Evolutionary conservation across 2,329 filamentous ascomycete genomes (phyloP).

Genomic region (Microsporum ferrugineum): DNA sequence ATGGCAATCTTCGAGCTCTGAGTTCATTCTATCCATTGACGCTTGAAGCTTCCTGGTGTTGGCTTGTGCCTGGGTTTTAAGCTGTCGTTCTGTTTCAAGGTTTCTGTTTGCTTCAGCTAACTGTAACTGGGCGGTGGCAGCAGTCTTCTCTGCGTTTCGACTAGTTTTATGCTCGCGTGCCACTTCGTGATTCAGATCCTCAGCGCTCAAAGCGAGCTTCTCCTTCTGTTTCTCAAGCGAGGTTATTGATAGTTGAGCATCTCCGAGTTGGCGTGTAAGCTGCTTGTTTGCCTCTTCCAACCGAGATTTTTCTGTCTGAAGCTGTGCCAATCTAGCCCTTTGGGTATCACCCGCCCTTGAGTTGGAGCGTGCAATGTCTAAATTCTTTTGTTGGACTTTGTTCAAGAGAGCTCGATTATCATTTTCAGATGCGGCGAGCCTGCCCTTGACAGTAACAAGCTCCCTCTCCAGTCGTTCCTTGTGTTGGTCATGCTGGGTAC

Average conservation of each 20-base stretch:
- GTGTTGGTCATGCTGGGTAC: slow-evolving; percentile 79
- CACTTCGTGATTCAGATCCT: slow-evolving; percentile 87
- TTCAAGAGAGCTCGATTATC: slow-evolving; percentile 92
- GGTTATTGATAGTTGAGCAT: slow-evolving; percentile 69
- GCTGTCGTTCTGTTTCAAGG: slow-evolving; percentile 78
- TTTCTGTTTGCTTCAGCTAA: slow-evolving; percentile 81
- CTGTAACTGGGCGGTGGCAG: slow-evolving; percentile 68
- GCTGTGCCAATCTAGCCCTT: slow-evolving; percentile 59
- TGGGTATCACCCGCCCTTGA: slow-evolving; percentile 77
- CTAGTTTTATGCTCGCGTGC: slow-evolving; percentile 80
- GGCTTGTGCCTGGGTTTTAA: slow-evolving; percentile 71
- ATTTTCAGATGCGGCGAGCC: slow-evolving; percentile 83
- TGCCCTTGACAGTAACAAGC: slow-evolving; percentile 78
- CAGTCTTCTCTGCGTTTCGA: slow-evolving; percentile 78
- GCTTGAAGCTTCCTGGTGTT: slow-evolving; percentile 72
- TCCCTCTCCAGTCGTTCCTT: slow-evolving; percentile 90
- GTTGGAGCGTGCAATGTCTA: slow-evolving; percentile 85
- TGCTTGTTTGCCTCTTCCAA: slow-evolving; percentile 72
- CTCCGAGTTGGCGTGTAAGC: slow-evolving; percentile 72
- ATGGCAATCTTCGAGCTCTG: slow-evolving; percentile 69
- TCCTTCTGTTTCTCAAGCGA: slow-evolving; percentile 89
- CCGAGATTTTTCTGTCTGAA: slow-evolving; percentile 74
- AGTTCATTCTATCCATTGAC: slow-evolving; percentile 66
- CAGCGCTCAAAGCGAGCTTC: slow-evolving; percentile 74
- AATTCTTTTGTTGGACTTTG: slow-evolving; percentile 92